phyloP scores from a whole-genome alignment of 768 basidiomycete genomes.

The Cystoderma amianthinum region DNA sequence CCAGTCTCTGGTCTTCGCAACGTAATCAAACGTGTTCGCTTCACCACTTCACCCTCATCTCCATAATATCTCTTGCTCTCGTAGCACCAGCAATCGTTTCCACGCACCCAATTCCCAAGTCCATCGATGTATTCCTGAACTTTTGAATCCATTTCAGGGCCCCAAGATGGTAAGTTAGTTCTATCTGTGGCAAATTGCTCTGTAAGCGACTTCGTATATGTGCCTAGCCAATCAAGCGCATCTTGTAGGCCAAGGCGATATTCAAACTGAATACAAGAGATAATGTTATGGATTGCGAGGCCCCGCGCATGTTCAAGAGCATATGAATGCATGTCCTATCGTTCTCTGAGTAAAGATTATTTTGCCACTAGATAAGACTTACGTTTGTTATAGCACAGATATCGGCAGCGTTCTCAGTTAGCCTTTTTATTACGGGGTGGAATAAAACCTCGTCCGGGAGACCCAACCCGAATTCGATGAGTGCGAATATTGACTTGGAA shows the following conservation, averaged over 20 bases:
- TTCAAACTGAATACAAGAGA: slow-evolving; percentile 12
- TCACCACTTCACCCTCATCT: too few species aligned
- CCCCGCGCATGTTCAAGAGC: slow-evolving; percentile 10
- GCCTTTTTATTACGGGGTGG: too few species aligned
- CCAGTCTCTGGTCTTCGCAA: too few species aligned
- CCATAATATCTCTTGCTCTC: too few species aligned
- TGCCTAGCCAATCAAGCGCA: slow-evolving; percentile 11
- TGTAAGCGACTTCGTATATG: slow-evolving; percentile 3
- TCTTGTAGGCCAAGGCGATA: slow-evolving; percentile 7
- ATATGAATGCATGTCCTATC: slow-evolving; percentile 15
- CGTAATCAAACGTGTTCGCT: too few species aligned
- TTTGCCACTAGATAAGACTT: not conserved
- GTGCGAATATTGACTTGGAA: slow-evolving; percentile 8
- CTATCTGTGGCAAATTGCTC: slow-evolving; percentile 5
- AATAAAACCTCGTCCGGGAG: too few species aligned
- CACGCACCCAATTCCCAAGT: too few species aligned
- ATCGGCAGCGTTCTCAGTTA: too few species aligned
- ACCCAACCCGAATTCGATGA: slow-evolving; percentile 13
- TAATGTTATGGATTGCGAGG: slow-evolving; percentile 12
- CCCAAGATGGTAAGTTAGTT: slow-evolving; percentile 9
- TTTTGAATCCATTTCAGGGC: slow-evolving; percentile 7
- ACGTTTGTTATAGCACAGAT: too few species aligned
- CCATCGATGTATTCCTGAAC: too few species aligned
- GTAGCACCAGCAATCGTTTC: too few species aligned
- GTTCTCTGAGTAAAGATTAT: not conserved